A percentile compares a stretch with the other conserved stretches of the same genome.
Evolutionary conservation across 306 rosid genomes (phyloP).

Genomic region (Bauhinia variegata): DNA sequence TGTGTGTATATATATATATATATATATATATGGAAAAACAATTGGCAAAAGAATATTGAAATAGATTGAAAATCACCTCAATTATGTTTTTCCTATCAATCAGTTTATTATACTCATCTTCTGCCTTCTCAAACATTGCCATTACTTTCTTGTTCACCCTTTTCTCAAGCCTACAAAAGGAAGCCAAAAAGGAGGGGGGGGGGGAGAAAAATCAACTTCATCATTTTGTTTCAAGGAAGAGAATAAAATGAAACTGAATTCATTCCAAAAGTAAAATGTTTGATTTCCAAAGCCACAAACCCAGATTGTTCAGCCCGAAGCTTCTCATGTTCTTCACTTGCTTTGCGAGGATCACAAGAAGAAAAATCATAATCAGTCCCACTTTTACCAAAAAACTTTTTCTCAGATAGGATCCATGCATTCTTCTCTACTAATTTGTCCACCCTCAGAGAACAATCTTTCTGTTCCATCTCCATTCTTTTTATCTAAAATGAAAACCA

Average conservation of each 20-base stretch:
- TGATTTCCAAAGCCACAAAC: slow-evolving; percentile 51
- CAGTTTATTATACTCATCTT: slow-evolving; percentile 94
- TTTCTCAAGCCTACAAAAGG: slow-evolving; percentile 82
- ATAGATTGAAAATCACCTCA: slow-evolving; percentile 61
- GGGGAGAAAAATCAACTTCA: slow-evolving; percentile 28
- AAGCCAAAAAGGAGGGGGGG: slow-evolving; percentile 23
- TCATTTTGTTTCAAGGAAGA: slow-evolving; percentile 26
- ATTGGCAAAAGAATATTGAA: slow-evolving; percentile 21
- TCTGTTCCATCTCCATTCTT: slow-evolving; percentile 82
- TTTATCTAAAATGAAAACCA: slow-evolving; percentile 64
- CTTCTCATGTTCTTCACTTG: slow-evolving; percentile 74
- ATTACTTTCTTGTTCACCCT: slow-evolving; percentile 98
- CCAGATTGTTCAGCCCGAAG: slow-evolving; percentile 88
- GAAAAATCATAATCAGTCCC: slow-evolving; percentile 95
- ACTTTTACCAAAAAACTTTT: slow-evolving; percentile 78
- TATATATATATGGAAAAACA: slow-evolving; percentile 24
- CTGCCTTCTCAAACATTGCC: slow-evolving; percentile 99
- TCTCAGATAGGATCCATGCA: slow-evolving; percentile 93
- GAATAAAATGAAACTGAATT: slow-evolving; percentile 16
- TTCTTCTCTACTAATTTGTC: slow-evolving; percentile 88
- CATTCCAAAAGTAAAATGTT: slow-evolving; percentile 5
- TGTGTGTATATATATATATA: no score
- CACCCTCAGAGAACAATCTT: slow-evolving; percentile 82
- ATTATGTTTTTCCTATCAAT: slow-evolving; percentile 94
- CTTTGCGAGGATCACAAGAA: slow-evolving; percentile 64